Percentiles rank a stretch among this genome's conserved stretches.
phyloP scores from a whole-genome alignment of 2,329 filamentous ascomycete species.

The Zymoseptoria crescenta region DNA sequence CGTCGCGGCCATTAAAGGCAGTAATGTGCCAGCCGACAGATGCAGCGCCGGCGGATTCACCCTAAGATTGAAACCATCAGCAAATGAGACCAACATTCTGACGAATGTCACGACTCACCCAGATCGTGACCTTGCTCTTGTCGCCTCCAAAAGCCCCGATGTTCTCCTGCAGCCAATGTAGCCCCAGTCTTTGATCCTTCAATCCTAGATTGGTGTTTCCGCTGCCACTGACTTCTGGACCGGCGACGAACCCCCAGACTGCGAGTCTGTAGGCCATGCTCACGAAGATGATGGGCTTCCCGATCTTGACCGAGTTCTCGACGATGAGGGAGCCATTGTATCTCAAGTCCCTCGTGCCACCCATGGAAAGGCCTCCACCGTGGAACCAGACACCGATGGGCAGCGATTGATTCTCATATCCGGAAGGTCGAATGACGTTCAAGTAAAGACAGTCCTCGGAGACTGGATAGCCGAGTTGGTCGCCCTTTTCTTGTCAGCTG shows the following conservation, averaged over 20 bases:
- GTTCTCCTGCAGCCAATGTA: slow-evolving; percentile 39
- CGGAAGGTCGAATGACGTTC: slow-evolving; percentile 52
- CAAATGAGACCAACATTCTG: no score
- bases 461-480: slow-evolving; percentile 30
- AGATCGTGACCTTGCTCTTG: slow-evolving; percentile 45
- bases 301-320: slow-evolving; percentile 34
- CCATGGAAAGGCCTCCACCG: slow-evolving; percentile 29
- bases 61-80: neutral
- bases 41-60: slow-evolving; percentile 34
- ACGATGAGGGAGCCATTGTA: slow-evolving; percentile 59
- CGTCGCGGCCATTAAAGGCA: slow-evolving; percentile 42
- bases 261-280: slow-evolving; percentile 59
- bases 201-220: slow-evolving; percentile 46
- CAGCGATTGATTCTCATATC: slow-evolving; percentile 37
- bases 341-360: slow-evolving; percentile 42
- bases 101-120: slow-evolving; percentile 17
- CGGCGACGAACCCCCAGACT: slow-evolving; percentile 61
- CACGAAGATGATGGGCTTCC: slow-evolving; percentile 49
- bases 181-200: slow-evolving; percentile 36
- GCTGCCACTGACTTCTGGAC: slow-evolving; percentile 44
- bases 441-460: slow-evolving; percentile 55
- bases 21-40: slow-evolving; percentile 41
- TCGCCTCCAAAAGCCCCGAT: slow-evolving; percentile 65
- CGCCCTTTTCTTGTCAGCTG: slow-evolving; percentile 11
- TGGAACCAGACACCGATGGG: slow-evolving; percentile 57